Conservation (phyloP, 1,284 basidiomycete species). For the Irpex rosettiformis region DNA sequence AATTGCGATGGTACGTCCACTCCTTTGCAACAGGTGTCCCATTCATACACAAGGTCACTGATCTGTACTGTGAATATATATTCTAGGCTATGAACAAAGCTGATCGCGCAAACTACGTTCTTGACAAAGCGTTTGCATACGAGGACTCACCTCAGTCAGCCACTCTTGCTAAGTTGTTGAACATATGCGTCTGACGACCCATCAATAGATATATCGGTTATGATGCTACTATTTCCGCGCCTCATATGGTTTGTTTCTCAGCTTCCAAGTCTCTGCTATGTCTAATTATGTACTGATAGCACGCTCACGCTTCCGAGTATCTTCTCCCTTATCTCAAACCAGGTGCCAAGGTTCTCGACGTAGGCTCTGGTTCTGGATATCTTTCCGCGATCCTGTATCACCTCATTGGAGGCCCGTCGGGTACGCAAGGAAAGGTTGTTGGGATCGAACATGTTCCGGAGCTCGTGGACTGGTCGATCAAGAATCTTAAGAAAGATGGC, state of each 20-base stretch:
- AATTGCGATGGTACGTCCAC: constrained; percentile 32
- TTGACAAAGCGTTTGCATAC: constrained; percentile 55
- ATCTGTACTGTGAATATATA: neutral
- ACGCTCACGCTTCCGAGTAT: constrained; percentile 77
- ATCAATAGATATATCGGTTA: constrained; percentile 63
- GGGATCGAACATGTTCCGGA: constrained; percentile 91
- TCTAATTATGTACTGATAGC: constrained; percentile 39
- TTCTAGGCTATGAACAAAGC: constrained; percentile 69
- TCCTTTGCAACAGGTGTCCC: neutral
- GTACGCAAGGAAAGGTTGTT: constrained; percentile 58
- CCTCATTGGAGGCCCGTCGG: constrained; percentile 46
- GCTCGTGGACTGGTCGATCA: constrained; percentile 67
- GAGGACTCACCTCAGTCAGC: constrained; percentile 75
- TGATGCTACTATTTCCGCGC: constrained; percentile 86
- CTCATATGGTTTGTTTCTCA: constrained; percentile 69
- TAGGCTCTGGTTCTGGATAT: constrained; percentile 80
- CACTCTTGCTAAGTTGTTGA: neutral
- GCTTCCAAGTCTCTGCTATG: neutral
- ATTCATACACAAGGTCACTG: neutral
- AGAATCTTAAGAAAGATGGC: constrained; percentile 73
- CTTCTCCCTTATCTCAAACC: constrained; percentile 69
- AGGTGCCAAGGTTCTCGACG: constrained; percentile 75
- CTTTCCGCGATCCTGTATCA: constrained; percentile 76
- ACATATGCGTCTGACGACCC: neutral
- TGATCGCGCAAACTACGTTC: constrained; percentile 75